Evolutionary conservation across 2,329 filamentous ascomycete species (phyloP), one percentile per base, ranked within the genome.

Genomic region (Diaporthe sp.): DNA sequence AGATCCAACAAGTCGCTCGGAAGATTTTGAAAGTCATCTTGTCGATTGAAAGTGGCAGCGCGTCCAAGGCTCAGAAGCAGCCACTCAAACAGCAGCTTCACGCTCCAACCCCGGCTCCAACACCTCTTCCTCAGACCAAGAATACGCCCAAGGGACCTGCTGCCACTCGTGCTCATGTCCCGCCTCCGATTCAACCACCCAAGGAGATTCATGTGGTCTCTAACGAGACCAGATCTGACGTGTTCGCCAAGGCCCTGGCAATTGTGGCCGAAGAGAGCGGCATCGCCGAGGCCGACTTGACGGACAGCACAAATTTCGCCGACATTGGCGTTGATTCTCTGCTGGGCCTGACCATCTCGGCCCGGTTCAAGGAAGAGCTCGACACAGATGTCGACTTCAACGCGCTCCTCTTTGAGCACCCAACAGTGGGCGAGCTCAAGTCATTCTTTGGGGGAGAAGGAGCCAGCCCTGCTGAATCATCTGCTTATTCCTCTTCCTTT

Each of bases 241-340:
- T 7, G 1, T 60, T 60, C 9, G 28, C 17, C 37, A 60, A 37
- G 20, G 53, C 53, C 0, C n/a, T 73, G 60, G 1, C 4, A 15
- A 73, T 73, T 15, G 28, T 73, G 20, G 12, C 72, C 2, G 72
- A 68, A 12, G 72, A 73, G 31, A 73, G 60, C 10, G 72, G 72
- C 4, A 15, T 73, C 22, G 60, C 44, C 2, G 7, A 55, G 15
- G n/a, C 60, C 7, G 72, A 73, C 15, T 25, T 73, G 9, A 76
- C 75, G 7, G 81, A 84, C 39, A 78, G 78, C 34, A 80, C 76
- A 8, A 63, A 47, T 22, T 84, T 85, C 65, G 79, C 75, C 1
- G 81, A 83, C 51, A 67, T 83, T 7, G 84, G 84, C 3, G 75
- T 85, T 31, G 84, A 85, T 72, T 83, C 81, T 17, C 80, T 85